Base-by-base conservation (phyloP, 108 stramenopile genomes). In the Skeletonema tropicum region DNA sequence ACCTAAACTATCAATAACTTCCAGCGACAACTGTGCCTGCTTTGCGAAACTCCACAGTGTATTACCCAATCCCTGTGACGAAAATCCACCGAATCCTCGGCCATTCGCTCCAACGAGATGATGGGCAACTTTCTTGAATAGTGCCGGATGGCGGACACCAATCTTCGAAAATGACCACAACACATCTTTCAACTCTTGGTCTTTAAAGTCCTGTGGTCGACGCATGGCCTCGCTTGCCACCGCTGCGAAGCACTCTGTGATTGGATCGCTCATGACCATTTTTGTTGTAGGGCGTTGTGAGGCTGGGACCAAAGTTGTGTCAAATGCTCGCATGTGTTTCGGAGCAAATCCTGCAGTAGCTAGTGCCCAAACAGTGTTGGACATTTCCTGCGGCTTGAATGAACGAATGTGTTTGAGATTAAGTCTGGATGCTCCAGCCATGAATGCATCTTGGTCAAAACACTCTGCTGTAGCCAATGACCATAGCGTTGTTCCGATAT, bases 111-210 rank as follows among this genome's bases (percentile, higher is more conserved):
- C 68, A 59, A 91, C 83, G 8, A 90, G 72, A 76, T 93, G 70
- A 67, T 89, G 86, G 15, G 94, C 90, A 14, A 89, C 66, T 14
- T 73, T 59, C 55, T 85, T 82, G 73, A 94, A 94, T 11, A 94
- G 77, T 25, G 69, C 49, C 17, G 94, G 94, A 58, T 92, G 90
- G 42, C 91, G 80, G 19, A 94, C 82, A 57, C 89, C 90, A 71
- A 78, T 73, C 73, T 83, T 89, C 12, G 90, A 87, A 75, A 95
- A 89, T 29, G 83, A 68, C 92, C 92, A 95, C 29, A 93, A 41
- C 5, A 90, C 73, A 74, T 95, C 92, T 74, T 92, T 93, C 42
- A 92, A 70, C 60, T 95, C 92, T 83, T 95, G 94, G 26, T 85
- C 67, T 66, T 95, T 92, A 64, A 95, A 95, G 25, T 89, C 65